Conservation (phyloP, 306 rosid genomes). For the Bauhinia variegata region DNA sequence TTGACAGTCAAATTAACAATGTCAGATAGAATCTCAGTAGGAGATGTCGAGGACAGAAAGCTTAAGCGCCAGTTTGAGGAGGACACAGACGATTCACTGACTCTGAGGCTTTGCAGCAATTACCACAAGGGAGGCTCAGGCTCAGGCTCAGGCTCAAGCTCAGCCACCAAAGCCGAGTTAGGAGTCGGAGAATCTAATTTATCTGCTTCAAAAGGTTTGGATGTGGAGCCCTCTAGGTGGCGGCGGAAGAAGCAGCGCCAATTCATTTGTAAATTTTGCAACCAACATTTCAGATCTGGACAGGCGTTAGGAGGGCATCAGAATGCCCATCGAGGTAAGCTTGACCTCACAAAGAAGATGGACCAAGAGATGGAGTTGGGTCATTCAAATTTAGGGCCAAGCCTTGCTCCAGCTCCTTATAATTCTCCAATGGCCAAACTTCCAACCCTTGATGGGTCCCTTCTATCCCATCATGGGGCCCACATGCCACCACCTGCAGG, state of each 20-base stretch:
- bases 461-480: too few species aligned
- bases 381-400: too few species aligned
- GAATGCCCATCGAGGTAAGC: too few species aligned
- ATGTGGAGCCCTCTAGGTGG: neutral
- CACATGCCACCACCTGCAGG: too few species aligned
- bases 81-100: neutral
- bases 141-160: too few species aligned
- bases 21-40: neutral
- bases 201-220: neutral
- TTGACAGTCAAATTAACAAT: neutral
- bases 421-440: too few species aligned
- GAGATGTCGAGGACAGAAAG: conserved; percentile 2
- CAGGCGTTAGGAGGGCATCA: too few species aligned
- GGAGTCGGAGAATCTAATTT: neutral
- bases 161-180: too few species aligned
- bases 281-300: neutral
- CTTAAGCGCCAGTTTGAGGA: conserved; percentile 5
- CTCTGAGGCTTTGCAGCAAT: neutral
- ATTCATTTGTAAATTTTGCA: conserved; percentile 4
- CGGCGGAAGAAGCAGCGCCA: neutral
- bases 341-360: too few species aligned
- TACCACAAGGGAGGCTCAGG: neutral
- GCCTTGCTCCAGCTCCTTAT: too few species aligned
- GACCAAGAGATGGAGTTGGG: too few species aligned
- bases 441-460: too few species aligned